These are phyloP conservation scores for Xylaria venustula DNA, from an alignment of 495 filamentous ascomycete species.

Conservation along the genomic window DNA sequence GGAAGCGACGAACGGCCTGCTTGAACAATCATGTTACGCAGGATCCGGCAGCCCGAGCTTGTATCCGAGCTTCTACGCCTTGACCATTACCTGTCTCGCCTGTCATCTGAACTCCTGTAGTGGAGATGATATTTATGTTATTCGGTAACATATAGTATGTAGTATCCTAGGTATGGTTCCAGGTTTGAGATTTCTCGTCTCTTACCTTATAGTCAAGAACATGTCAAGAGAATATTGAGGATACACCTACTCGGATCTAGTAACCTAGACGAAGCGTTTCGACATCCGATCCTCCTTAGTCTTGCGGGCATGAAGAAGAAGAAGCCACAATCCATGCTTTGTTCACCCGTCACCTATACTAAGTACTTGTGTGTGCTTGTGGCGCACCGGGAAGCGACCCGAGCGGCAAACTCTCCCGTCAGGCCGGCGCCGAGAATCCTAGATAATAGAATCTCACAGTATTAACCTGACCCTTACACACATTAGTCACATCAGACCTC, in stretches of 20 bases:
- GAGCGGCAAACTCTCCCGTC: neutral
- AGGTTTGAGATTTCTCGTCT: neutral
- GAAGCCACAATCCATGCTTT: neutral
- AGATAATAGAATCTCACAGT: neutral
- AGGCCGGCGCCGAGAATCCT: constrained; percentile 2
- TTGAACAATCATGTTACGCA: neutral
- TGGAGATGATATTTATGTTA: too few relatives aligned
- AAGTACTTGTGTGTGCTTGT: too few relatives aligned
- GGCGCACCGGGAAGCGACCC: neutral
- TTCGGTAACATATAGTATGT: too few relatives aligned
- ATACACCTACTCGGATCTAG: too few relatives aligned
- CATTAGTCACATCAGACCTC: too few relatives aligned
- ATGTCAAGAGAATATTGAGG: neutral
- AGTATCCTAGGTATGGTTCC: neutral
- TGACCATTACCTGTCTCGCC: too few relatives aligned
- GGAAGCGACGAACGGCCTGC: neutral
- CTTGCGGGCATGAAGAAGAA: neutral
- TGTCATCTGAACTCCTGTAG: too few relatives aligned
- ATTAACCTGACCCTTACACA: too few relatives aligned
- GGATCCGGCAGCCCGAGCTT: neutral
- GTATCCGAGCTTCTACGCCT: too few relatives aligned
- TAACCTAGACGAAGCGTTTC: too few relatives aligned
- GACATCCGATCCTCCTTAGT: neutral
- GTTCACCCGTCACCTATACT: neutral
- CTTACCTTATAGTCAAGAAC: neutral